Percentiles rank a stretch among this genome's conserved stretches.
phyloP scores from a whole-genome alignment of 306 rosid genomes.

The Luffa aegyptiaca region DNA sequence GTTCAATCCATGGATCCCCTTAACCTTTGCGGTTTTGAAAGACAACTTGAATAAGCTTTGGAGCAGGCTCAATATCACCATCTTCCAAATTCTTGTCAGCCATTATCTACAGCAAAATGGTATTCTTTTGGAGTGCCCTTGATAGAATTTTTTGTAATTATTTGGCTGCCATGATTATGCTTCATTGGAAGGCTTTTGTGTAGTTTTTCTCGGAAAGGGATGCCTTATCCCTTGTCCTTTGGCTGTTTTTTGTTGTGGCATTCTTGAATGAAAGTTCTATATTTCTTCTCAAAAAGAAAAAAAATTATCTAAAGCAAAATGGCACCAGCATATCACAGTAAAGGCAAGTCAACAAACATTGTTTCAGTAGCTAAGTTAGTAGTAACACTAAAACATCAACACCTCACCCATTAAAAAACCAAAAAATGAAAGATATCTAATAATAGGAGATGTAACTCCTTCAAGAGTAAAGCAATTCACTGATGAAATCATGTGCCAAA shows the following conservation, averaged over 20 bases:
- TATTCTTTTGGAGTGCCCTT: too few species aligned
- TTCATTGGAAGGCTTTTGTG: too few species aligned
- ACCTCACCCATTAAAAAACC: neutral
- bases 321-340: neutral
- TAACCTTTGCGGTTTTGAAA: slow-evolving; percentile 89
- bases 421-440: neutral
- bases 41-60: slow-evolving; percentile 89
- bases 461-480: slow-evolving; percentile 40
- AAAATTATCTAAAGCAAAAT: too few species aligned
- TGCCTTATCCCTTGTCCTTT: too few species aligned
- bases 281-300: too few species aligned
- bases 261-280: too few species aligned
- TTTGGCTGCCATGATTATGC: too few species aligned
- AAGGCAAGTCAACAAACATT: neutral
- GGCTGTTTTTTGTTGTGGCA: too few species aligned
- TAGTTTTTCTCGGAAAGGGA: too few species aligned
- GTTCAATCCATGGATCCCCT: slow-evolving; percentile 95
- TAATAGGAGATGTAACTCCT: neutral
- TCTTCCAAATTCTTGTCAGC: slow-evolving; percentile 79
- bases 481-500: slow-evolving; percentile 84
- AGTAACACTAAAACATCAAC: neutral
- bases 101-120: slow-evolving; percentile 71
- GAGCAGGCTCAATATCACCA: slow-evolving; percentile 88
- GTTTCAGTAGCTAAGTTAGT: neutral
- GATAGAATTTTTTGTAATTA: too few species aligned